A percentile compares a stretch with the other conserved stretches of the same genome.
Conservation (phyloP, 108 stramenopile genomes). For the Nannochloropsis salina region DNA sequence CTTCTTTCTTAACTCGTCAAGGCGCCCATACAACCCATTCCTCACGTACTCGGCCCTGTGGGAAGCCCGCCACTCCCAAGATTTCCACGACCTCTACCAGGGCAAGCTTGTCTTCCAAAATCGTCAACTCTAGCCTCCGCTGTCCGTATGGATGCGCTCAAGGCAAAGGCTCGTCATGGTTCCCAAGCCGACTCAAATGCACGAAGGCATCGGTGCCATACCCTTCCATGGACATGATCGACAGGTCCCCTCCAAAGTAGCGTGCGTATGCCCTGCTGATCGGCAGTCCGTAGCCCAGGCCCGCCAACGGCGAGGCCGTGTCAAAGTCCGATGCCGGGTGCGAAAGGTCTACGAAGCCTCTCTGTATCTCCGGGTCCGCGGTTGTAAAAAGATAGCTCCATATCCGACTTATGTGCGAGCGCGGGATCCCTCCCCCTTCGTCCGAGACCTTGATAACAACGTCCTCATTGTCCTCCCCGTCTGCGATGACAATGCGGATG, state of each 20-base stretch:
- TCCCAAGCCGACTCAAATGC: constrained; percentile 62
- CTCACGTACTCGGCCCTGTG: no score
- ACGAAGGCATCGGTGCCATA: constrained; percentile 97
- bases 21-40: no score
- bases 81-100: no score
- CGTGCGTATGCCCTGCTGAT: constrained; percentile 89
- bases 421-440: constrained; percentile 90
- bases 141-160: not conserved
- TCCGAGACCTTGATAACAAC: constrained; percentile 95
- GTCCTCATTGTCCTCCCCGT: constrained; percentile 93
- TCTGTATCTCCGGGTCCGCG: constrained; percentile 50
- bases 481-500: constrained; percentile 82
- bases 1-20: no score
- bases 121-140: not conserved
- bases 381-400: constrained; percentile 94
- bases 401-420: constrained; percentile 75
- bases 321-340: constrained; percentile 57
- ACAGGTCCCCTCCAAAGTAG: constrained; percentile 96
- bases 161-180: constrained; percentile 50
- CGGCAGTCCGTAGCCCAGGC: constrained; percentile 85
- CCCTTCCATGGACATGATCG: constrained; percentile 93
- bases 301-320: constrained; percentile 80
- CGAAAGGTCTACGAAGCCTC: constrained; percentile 39
- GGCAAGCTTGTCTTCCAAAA: no score
- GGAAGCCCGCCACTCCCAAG: no score